phyloP scores from a whole-genome alignment of 2,329 filamentous ascomycete species.

The Pestalotiopsis sp. region DNA sequence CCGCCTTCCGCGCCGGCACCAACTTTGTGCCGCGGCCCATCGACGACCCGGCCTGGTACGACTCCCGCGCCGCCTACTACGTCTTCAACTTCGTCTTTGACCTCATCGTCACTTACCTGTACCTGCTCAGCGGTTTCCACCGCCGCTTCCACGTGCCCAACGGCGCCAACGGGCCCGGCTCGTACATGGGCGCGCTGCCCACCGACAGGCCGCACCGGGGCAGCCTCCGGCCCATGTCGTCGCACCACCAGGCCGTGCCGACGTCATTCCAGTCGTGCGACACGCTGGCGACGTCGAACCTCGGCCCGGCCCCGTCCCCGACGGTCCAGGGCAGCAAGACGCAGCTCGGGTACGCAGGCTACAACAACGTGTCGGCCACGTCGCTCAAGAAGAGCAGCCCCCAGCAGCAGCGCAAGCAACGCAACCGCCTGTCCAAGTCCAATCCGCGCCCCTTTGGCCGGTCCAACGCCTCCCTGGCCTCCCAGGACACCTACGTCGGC shows the following conservation, averaged over 20 bases:
- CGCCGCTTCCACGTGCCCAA: conserved; percentile 33
- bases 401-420: conserved; percentile 4
- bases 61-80: conserved; percentile 65
- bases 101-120: conserved; percentile 28
- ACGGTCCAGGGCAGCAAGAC: neutral
- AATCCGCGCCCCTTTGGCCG: neutral
- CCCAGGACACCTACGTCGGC: conserved; percentile 4
- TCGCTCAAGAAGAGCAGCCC: conserved; percentile 12
- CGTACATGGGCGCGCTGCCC: conserved; percentile 39
- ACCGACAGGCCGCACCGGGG: neutral
- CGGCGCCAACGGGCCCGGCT: conserved; percentile 45
- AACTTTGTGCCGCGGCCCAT: conserved; percentile 45
- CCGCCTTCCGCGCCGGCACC: conserved; percentile 58
- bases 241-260: neutral
- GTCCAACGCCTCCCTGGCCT: neutral
- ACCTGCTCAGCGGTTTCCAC: conserved; percentile 30
- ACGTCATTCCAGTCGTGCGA: neutral
- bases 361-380: conserved; percentile 6
- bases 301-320: neutral
- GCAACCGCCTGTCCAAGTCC: neutral
- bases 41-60: conserved; percentile 57
- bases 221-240: neutral
- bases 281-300: neutral
- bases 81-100: conserved; percentile 67
- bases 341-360: neutral